Evolutionary conservation across 2,329 filamentous ascomycete species (phyloP), one percentile per base, ranked within the genome.

Genomic region (Colletotrichum shisoi): DNA sequence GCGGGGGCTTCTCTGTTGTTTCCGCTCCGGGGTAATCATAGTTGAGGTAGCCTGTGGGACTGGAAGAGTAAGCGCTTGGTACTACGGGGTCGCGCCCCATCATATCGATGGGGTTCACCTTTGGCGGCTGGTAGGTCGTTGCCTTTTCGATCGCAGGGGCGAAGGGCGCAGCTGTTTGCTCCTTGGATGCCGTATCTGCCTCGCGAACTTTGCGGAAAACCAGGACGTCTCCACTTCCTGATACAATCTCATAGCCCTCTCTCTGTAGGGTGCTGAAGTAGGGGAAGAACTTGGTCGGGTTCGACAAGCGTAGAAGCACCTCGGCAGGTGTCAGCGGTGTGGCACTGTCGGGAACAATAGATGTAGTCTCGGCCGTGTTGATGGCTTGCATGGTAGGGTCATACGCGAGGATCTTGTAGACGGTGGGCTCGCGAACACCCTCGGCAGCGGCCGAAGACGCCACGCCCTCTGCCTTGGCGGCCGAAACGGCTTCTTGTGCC

Each of bases 331-430:
- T 83, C 24, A 87, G 76, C 0, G 85, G 79, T 0, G 78, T 73
- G n/a, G 84, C 78, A 6, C 75, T 77, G 56, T 84, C 81, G 0
- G 80, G 77, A 1, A 84, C 82, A 3, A 81, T 76, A 3, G 88
- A 89, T 1, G 83, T 85, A 1, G 87, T 89, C 70, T 89, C 87
- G 6, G 87, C 87, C 3, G 83, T 80, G 49, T 80, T 83, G 71
- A 92, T 81, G 13, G 79, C 79, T 70, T 89, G 82, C 71, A 83
- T 87, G 9, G 79, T 80, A 1, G 85, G 80, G 70, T 91, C 87
- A 71, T 89, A 91, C 1, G 87, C 89, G 6, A 92, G 80, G 40
- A 91, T 83, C 74, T 87, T 91, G 80, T 91, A 91, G 3, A 84
- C 63, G 6, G 72, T 73, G 40, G 73, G 63, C 44, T 73, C 64